A percentile compares a stretch with the other conserved stretches of the same genome.
phyloP scores from a whole-genome alignment of 306 rosid species.

The Vachellia pachyceras region DNA sequence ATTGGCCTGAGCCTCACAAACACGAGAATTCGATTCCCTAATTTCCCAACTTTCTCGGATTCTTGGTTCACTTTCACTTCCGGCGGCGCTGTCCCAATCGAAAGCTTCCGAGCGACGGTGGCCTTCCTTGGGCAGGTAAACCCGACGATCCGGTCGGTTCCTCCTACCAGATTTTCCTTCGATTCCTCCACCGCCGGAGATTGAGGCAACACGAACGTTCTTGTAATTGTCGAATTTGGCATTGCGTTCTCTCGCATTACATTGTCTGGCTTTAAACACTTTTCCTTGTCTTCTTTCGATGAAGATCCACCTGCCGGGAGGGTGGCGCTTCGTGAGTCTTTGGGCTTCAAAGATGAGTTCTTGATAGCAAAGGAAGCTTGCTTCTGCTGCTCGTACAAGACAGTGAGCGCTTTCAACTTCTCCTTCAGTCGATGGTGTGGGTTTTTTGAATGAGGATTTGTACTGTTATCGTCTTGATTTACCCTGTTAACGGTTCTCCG shows the following conservation, averaged over 20 bases:
- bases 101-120: conserved; percentile 71
- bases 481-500: conserved; percentile 39
- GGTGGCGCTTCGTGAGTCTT: conserved; percentile 44
- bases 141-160: conserved; percentile 64
- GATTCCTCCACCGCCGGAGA: conserved; percentile 57
- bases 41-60: conserved; percentile 38
- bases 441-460: conserved; percentile 51
- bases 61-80: conserved; percentile 46
- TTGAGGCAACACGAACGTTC: conserved; percentile 70
- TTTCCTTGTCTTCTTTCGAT: conserved; percentile 41
- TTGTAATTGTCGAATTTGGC: conserved; percentile 62
- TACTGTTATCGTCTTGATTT: conserved; percentile 44
- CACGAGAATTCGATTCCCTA: conserved; percentile 71
- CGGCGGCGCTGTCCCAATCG: conserved; percentile 47
- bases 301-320: conserved; percentile 41
- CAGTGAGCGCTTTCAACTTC: conserved; percentile 82
- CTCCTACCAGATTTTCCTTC: conserved; percentile 62
- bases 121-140: conserved; percentile 66
- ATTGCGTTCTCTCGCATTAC: conserved; percentile 75
- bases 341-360: conserved; percentile 44
- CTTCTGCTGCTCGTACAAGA: conserved; percentile 87
- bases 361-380: conserved; percentile 69
- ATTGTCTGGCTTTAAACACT: conserved; percentile 24
- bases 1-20: conserved; percentile 92
- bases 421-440: conserved; percentile 93